phyloP scores from a whole-genome alignment of 371 early-diverging fungal genomes.

The Apophysomyces variabilis region DNA sequence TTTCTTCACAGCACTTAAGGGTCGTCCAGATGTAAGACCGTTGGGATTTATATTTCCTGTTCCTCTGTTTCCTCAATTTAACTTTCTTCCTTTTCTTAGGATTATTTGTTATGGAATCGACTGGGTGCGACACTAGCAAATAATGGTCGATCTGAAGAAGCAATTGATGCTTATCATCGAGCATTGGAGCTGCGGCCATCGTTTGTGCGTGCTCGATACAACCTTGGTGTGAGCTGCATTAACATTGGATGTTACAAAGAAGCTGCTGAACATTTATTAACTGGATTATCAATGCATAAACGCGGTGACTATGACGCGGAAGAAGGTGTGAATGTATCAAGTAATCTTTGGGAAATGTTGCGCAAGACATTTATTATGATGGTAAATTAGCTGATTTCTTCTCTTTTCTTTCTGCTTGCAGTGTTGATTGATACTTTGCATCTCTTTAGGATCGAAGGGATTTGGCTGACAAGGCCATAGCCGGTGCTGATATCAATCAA shows the following conservation, averaged over 20 bases:
- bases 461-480: slow-evolving; percentile 62
- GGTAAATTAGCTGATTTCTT: slow-evolving; percentile 33
- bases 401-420: too few species aligned
- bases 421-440: too few species aligned
- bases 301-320: slow-evolving; percentile 48
- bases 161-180: slow-evolving; percentile 93
- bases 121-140: slow-evolving; percentile 98
- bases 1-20: slow-evolving; percentile 89
- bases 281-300: slow-evolving; percentile 85
- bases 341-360: slow-evolving; percentile 68
- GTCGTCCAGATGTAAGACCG: slow-evolving; percentile 80
- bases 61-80: not conserved
- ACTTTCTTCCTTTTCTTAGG: slow-evolving; percentile 41
- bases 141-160: slow-evolving; percentile 75
- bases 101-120: slow-evolving; percentile 96
- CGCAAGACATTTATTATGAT: slow-evolving; percentile 69
- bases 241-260: slow-evolving; percentile 92
- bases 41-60: not conserved
- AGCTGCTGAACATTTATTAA: slow-evolving; percentile 93
- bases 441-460: slow-evolving; percentile 54
- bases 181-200: slow-evolving; percentile 94
- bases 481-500: slow-evolving; percentile 63
- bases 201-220: slow-evolving; percentile 96
- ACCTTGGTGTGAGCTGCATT: slow-evolving; percentile 92
- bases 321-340: slow-evolving; percentile 66